Conservation (phyloP, 1,284 basidiomycete genomes). For the Veloporphyrellus conicus region DNA sequence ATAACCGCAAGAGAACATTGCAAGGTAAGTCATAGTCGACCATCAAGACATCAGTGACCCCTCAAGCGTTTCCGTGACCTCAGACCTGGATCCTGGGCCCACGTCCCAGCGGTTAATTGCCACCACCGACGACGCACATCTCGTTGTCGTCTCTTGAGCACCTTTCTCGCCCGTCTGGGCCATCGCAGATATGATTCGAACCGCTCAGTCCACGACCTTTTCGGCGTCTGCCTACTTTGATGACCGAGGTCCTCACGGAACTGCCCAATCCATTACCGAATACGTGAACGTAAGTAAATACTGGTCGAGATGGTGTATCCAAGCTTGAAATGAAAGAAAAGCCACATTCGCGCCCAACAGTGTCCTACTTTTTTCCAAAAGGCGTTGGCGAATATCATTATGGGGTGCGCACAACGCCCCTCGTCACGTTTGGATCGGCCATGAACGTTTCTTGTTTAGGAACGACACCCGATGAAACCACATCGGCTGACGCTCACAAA, state of each 20-base stretch:
- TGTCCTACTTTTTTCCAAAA: constrained; percentile 94
- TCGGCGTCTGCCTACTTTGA: constrained; percentile 68
- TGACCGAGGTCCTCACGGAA: constrained; percentile 62
- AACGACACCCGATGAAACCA: constrained; percentile 98
- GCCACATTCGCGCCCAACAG: constrained; percentile 83
- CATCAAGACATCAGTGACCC: too few relatives aligned
- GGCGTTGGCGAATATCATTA: constrained; percentile 95
- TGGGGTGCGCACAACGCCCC: constrained; percentile 58
- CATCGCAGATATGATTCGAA: constrained; percentile 36
- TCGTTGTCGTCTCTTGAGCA: not conserved
- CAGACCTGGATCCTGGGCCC: not conserved
- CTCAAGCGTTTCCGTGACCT: not conserved
- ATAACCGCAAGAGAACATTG: not conserved
- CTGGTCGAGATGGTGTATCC: constrained; percentile 25
- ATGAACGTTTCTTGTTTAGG: constrained; percentile 44
- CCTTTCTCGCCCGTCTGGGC: not conserved
- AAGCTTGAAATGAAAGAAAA: constrained; percentile 24
- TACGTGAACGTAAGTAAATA: constrained; percentile 57
- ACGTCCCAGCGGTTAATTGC: not conserved
- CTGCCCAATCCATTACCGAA: constrained; percentile 71
- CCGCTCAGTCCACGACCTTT: constrained; percentile 56
- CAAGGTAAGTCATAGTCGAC: not conserved
- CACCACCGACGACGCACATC: not conserved
- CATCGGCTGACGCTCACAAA: constrained; percentile 93
- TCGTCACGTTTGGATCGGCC: not conserved